These are phyloP conservation scores for Hordeum pubiflorum DNA, from an alignment of 202 grass and related monocot genomes.

Conservation along the genomic window DNA sequence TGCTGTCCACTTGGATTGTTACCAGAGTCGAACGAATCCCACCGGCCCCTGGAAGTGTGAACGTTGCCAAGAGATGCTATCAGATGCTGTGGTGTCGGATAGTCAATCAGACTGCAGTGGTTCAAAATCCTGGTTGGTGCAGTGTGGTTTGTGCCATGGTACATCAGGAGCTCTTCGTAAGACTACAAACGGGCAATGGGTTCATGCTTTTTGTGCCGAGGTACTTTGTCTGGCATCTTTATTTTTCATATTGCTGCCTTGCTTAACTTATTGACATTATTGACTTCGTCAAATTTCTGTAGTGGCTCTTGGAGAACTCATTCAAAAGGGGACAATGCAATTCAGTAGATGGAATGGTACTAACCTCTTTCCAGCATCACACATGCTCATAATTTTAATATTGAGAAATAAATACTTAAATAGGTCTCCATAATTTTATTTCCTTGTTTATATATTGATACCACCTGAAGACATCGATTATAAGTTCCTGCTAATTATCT, in stretches of 20 bases:
- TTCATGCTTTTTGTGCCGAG: conserved; percentile 98
- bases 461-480: conserved; percentile 2
- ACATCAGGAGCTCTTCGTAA: conserved; percentile 73
- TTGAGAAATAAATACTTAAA: neutral
- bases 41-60: conserved; percentile 85
- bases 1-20: conserved; percentile 90
- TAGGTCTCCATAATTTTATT: neutral
- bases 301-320: conserved; percentile 84
- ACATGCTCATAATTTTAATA: neutral
- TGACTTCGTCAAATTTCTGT: conserved; percentile 5
- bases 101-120: conserved; percentile 38
- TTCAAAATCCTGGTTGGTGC: conserved; percentile 30
- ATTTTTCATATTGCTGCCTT: neutral
- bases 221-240: conserved; percentile 34
- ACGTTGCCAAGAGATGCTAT: conserved; percentile 52
- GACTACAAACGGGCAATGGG: conserved; percentile 70
- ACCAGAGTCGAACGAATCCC: conserved; percentile 47
- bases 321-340: conserved; percentile 80
- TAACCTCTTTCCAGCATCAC: neutral
- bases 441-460: conserved; percentile 1
- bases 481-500: conserved; percentile 2
- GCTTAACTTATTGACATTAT: neutral
- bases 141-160: conserved; percentile 74
- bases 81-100: conserved; percentile 20
- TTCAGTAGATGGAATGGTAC: conserved; percentile 76